Evolutionary conservation across 805 yeast species (phyloP).

Genomic region (Candida andamanensis): DNA sequence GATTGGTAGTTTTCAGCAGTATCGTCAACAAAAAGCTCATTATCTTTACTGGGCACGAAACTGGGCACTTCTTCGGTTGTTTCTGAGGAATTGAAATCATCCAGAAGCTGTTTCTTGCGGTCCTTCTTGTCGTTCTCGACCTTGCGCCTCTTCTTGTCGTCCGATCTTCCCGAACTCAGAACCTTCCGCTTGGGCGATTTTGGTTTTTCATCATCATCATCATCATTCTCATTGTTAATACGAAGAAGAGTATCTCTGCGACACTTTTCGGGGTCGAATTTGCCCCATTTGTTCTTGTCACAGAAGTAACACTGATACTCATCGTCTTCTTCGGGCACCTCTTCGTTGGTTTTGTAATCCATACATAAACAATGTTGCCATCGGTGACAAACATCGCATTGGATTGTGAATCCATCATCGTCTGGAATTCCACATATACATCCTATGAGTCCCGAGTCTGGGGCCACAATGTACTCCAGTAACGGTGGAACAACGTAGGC

Average conservation of each 20-base stretch:
- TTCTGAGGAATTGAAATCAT: constrained; percentile 9
- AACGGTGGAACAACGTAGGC: constrained; percentile 24
- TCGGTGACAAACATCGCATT: constrained; percentile 85
- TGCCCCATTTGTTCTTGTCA: constrained; percentile 42
- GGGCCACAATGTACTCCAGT: constrained; percentile 57
- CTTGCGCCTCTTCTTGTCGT: constrained; percentile 16
- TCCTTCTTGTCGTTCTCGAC: constrained; percentile 4
- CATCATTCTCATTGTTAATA: constrained; percentile 22
- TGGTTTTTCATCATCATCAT: constrained; percentile 11
- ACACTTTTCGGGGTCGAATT: constrained; percentile 37
- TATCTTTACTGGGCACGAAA: constrained; percentile 38
- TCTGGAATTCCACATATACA: constrained; percentile 85
- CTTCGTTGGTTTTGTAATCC: constrained; percentile 63
- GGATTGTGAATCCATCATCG: constrained; percentile 91
- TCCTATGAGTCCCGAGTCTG: constrained; percentile 81
- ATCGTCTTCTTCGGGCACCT: constrained; percentile 80
- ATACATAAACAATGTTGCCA: constrained; percentile 97
- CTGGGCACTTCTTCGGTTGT: constrained; percentile 2
- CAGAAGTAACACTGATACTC: constrained; percentile 74
- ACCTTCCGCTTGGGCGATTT: constrained; percentile 19
- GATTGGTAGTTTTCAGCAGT: constrained; percentile 47
- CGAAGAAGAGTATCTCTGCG: constrained; percentile 25
- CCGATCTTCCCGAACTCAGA: constrained; percentile 15
- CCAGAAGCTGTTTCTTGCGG: constrained; percentile 12
- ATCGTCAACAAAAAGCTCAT: constrained; percentile 34